Base-by-base conservation (phyloP, 1,139 yeast genomes). In the Yamadazyma mexicana region DNA sequence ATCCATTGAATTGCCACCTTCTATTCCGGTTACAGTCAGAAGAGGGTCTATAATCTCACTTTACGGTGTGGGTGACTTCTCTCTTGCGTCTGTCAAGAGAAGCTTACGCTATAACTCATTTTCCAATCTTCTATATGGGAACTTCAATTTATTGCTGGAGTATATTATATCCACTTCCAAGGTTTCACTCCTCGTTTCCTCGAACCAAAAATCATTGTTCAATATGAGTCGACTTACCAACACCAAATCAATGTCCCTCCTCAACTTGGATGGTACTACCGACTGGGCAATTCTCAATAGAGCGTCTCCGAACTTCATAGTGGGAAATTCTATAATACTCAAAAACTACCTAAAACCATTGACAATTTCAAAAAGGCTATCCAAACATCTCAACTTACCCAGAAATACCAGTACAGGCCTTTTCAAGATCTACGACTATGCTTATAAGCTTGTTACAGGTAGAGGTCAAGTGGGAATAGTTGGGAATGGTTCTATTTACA, bases 251-350 rank as follows among this genome's bases (percentile, higher is more conserved):
- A 30, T 50, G 4, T 46, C 52, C 3, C 64, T 63, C 31, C 46
- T 81, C 27, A 49, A 62, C 5, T 55, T 81, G 40, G 84, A 81
- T 46, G 87, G 87, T 1, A 60, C 74, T 1, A 59, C 59, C 18
- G 87, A 81, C 49, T 81, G 86, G 85, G 83, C 83, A 1, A 44
- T 81, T 3, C 61, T 81, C 34, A 64, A 73, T 33, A 60, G 65
- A 3, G 54, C 63, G 10, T 69, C 80, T 0, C 55, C 81, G 20
- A 78, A 77, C 37, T 75, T 70, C 1, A 78, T 69, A 47, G 58
- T 75, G 2, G 87, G 87, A 1, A 64, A 70, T 25, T 69, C 81
- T 1, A 58, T 81, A 34, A 53, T 59, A 12, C 54, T 78, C 2
- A 56, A 60, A 1, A 57, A 67, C 38, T 59, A 58, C 31, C 44